phyloP scores from a whole-genome alignment of 345 rosid genomes.

The Odontarrhena argentea region DNA sequence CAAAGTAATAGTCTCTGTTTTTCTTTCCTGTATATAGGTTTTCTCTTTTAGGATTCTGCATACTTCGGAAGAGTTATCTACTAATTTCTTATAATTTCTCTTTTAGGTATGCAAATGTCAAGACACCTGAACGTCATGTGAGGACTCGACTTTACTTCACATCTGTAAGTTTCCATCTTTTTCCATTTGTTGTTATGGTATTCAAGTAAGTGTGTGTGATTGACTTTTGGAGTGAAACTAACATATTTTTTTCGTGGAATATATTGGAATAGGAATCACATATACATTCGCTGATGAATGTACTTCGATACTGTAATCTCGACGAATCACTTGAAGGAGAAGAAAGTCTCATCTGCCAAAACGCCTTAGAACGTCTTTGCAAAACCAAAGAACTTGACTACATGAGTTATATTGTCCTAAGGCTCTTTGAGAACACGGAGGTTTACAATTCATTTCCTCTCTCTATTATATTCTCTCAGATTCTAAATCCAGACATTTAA shows the following conservation, averaged over 20 bases:
- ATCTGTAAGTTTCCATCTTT: constrained; percentile 62
- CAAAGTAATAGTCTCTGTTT: constrained; percentile 54
- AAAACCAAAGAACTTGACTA: constrained; percentile 97
- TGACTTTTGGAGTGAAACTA: constrained; percentile 11
- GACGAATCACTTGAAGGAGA: constrained; percentile 97
- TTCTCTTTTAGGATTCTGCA: neutral
- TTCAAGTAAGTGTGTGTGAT: constrained; percentile 4
- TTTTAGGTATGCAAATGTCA: constrained; percentile 91
- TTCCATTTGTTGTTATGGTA: constrained; percentile 3
- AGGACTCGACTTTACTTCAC: constrained; percentile 98
- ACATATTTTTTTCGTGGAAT: neutral
- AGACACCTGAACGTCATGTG: constrained; percentile 94
- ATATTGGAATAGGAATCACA: constrained; percentile 79
- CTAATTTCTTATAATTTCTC: constrained; percentile 10
- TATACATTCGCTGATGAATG: constrained; percentile 97
- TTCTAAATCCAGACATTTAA: neutral
- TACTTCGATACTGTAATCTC: constrained; percentile 90
- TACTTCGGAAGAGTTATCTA: neutral
- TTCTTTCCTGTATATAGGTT: neutral
- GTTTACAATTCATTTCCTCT: constrained; percentile 4
- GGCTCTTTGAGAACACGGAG: constrained; percentile 94
- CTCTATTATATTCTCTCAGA: constrained; percentile 6
- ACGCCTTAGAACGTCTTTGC: constrained; percentile 77
- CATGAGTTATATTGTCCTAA: constrained; percentile 94
- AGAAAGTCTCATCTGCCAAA: constrained; percentile 76